Evolutionary conservation across 345 rosid genomes (phyloP), one percentile per base, ranked within the genome.

Genomic region (Aethionema arabicum): DNA sequence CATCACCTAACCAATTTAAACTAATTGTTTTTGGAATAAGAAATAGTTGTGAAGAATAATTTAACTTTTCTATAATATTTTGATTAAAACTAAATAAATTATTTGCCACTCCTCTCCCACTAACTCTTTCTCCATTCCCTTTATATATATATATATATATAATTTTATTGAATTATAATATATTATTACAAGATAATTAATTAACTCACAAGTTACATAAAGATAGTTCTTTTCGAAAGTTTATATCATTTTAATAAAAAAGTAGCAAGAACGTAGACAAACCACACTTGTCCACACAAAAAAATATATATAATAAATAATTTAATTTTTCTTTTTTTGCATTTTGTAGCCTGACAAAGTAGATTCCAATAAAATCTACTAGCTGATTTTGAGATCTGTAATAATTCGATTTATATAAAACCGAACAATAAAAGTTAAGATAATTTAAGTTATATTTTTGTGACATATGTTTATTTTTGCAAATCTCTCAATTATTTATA

Each of bases 101-200:
- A 63, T 56, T 56, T 63, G 69, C 59, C 69, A 63, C 74, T 70
- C 69, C 64, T 70, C 64, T 56, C 69, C 69, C 74, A 70, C 69
- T 70, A 70, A 52, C 69, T 62, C 32, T 32, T 33, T 29, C 48
- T 38, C 46, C 47, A 32, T 33, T 3, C 3, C 33, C 41, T 70
- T 62, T 48, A 32, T 27, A 12, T 31, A 61, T 61, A 54, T 4
- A n/a, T 53, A 11, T 45, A 38, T 61, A 32, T 55, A 6, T 46
- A 69, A 69, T 47, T 53, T 45, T 69, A 59, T 48, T 32, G 32
- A 37, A 55, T 11, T 32, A 32, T 27, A 37, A 4, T 52, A 15
- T 56, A 27, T 38, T 44, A 53, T 54, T 10, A 33, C 29, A 69
- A 42, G 14, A 16, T 4, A 37, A 46, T 42, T 57, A 57, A 56